Percentiles rank a stretch among this genome's conserved stretches.
Evolutionary conservation across 495 filamentous ascomycete genomes (phyloP).

Genomic region (Talaromyces thailandensis): DNA sequence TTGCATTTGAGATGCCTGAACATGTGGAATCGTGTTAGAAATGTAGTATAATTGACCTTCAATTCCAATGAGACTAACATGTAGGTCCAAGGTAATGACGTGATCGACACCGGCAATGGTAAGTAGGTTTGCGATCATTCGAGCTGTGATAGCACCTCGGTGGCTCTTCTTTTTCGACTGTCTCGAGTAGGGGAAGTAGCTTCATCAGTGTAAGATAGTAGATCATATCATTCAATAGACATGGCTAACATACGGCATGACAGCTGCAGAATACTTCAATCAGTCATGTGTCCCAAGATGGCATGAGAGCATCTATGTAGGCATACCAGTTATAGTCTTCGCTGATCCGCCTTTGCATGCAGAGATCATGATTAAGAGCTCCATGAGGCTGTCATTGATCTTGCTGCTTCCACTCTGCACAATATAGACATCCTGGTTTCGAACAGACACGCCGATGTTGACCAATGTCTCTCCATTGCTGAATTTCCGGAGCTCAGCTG

Average conservation of each 20-base stretch:
- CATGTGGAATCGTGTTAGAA: too few relatives aligned
- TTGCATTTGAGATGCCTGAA: conserved; percentile 85
- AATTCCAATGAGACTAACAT: conserved; percentile 42
- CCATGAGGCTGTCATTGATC: conserved; percentile 99
- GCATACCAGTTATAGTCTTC: conserved; percentile 90
- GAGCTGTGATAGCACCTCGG: conserved; percentile 88
- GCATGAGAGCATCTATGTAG: background rate
- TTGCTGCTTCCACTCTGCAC: conserved; percentile 92
- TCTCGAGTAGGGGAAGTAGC: conserved; percentile 95
- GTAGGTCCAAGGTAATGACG: conserved; percentile 93
- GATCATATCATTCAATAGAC: background rate
- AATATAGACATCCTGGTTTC: conserved; percentile 98
- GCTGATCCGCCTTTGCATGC: conserved; percentile 97
- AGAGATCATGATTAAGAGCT: conserved; percentile 96
- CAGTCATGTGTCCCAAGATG: conserved; percentile 8
- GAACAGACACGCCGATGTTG: conserved; percentile 83
- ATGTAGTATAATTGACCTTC: background rate
- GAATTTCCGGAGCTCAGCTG: conserved; percentile 60
- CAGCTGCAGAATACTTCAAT: conserved; percentile 49
- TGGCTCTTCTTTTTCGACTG: conserved; percentile 99
- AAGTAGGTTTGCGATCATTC: conserved; percentile 93
- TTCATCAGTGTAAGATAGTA: conserved; percentile 10
- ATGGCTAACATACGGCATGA: conserved; percentile 61
- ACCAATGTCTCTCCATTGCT: conserved; percentile 95
- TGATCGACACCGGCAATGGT: conserved; percentile 91